phyloP scores from a whole-genome alignment of 2,329 filamentous ascomycete species.

The Penicillium sp. region DNA sequence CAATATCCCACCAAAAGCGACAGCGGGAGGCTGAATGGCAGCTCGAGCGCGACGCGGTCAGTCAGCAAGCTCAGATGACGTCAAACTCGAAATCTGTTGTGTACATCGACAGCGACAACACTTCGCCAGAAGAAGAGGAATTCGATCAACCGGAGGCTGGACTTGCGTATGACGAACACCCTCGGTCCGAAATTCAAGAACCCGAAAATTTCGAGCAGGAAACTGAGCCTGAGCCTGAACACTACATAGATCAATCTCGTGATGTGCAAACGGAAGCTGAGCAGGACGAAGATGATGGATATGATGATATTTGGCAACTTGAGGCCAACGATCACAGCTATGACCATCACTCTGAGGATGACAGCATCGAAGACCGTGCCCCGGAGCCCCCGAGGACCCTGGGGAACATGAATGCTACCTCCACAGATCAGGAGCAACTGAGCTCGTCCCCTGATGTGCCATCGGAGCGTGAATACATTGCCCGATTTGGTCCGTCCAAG shows the following conservation, averaged over 20 bases:
- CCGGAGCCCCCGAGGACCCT: slow-evolving; percentile 34
- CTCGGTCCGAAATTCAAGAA: slow-evolving; percentile 8
- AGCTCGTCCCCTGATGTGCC: slow-evolving; percentile 35
- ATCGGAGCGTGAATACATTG: slow-evolving; percentile 27
- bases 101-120: slow-evolving; percentile 45
- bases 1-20: neutral
- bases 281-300: slow-evolving; percentile 36
- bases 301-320: slow-evolving; percentile 52
- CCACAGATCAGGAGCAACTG: slow-evolving; percentile 21
- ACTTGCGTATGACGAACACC: neutral
- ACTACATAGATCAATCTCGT: neutral
- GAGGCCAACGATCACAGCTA: slow-evolving; percentile 43
- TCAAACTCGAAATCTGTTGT: slow-evolving; percentile 44
- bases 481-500: slow-evolving; percentile 33
- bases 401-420: slow-evolving; percentile 29
- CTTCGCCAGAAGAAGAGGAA: slow-evolving; percentile 16
- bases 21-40: slow-evolving; percentile 46
- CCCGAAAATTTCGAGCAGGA: slow-evolving; percentile 12
- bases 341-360: slow-evolving; percentile 29
- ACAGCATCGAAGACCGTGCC: slow-evolving; percentile 20
- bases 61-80: slow-evolving; percentile 45
- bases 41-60: slow-evolving; percentile 46
- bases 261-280: slow-evolving; percentile 16
- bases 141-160: slow-evolving; percentile 8
- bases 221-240: neutral